Evolutionary conservation across 2,329 filamentous ascomycete species (phyloP).

Genomic region (Chaetomium sp.): DNA sequence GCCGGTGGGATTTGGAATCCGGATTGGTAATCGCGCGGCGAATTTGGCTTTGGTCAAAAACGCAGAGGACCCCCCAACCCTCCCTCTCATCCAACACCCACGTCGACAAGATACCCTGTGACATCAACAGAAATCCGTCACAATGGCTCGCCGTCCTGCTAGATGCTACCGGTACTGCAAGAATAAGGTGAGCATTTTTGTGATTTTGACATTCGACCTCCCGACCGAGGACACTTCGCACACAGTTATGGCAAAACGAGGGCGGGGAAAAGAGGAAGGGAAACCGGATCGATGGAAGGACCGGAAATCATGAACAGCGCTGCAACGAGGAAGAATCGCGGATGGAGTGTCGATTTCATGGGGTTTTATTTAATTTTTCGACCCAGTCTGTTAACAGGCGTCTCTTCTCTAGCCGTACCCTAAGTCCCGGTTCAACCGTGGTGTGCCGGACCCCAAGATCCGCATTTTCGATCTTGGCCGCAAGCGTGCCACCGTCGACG

Average conservation of each 20-base stretch:
- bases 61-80: conserved; percentile 25
- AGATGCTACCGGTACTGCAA: conserved; percentile 99
- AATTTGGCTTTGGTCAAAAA: conserved; percentile 29
- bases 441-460: conserved; percentile 81
- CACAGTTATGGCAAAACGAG: neutral
- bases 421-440: conserved; percentile 99
- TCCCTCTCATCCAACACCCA: conserved; percentile 33
- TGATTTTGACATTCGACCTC: neutral
- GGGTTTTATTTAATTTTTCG: neutral
- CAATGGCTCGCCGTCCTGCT: conserved; percentile 98
- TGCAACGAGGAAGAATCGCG: conserved; percentile 1
- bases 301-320: neutral
- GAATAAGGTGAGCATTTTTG: conserved; percentile 77
- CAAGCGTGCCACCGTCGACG: conserved; percentile 98
- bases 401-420: conserved; percentile 74
- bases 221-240: neutral
- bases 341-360: neutral
- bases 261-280: neutral
- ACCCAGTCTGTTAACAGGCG: conserved; percentile 48
- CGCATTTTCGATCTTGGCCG: conserved; percentile 98
- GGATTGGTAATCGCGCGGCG: conserved; percentile 26
- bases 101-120: conserved; percentile 35
- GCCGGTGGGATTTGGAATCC: conserved; percentile 51
- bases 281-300: neutral
- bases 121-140: conserved; percentile 58